A percentile compares a stretch with the other conserved stretches of the same genome.
These are phyloP conservation scores for Gautieria morchelliformis DNA, from an alignment of 768 basidiomycete species.

Conservation along the genomic window DNA sequence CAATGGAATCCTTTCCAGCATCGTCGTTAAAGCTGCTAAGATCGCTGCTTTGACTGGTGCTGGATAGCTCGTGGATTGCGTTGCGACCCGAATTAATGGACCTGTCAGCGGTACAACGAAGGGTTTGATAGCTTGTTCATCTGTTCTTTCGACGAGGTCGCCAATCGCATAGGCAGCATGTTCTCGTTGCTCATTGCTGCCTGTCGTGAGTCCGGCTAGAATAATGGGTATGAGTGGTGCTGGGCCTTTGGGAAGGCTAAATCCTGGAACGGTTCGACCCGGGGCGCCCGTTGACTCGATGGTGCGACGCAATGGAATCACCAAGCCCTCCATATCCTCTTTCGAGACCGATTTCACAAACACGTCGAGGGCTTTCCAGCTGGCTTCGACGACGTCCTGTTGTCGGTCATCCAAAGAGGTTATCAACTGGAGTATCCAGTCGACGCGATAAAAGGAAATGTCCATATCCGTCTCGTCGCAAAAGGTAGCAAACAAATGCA, in stretches of 20 bases:
- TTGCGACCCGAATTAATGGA: slow-evolving; percentile 90
- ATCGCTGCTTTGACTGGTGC: slow-evolving; percentile 91
- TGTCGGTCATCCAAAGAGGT: slow-evolving; percentile 67
- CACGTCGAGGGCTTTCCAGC: slow-evolving; percentile 72
- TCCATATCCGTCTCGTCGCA: slow-evolving; percentile 80
- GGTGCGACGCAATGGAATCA: slow-evolving; percentile 79
- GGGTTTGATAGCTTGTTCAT: slow-evolving; percentile 81
- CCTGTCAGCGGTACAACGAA: slow-evolving; percentile 95
- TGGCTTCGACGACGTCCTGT: slow-evolving; percentile 53
- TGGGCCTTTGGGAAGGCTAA: slow-evolving; percentile 76
- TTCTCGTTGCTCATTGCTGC: slow-evolving; percentile 91
- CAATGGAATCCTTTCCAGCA: slow-evolving; percentile 76
- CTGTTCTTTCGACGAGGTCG: slow-evolving; percentile 87
- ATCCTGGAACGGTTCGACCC: slow-evolving; percentile 73
- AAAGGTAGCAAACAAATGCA: slow-evolving; percentile 69
- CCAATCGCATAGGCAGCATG: slow-evolving; percentile 93
- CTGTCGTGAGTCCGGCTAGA: slow-evolving; percentile 86
- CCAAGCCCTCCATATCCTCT: slow-evolving; percentile 85
- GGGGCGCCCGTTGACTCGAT: slow-evolving; percentile 80
- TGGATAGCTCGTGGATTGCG: slow-evolving; percentile 81
- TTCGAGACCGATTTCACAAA: slow-evolving; percentile 89
- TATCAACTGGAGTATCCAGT: slow-evolving; percentile 90
- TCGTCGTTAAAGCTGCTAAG: slow-evolving; percentile 71
- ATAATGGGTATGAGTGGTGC: slow-evolving; percentile 79
- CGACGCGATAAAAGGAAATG: slow-evolving; percentile 74